Base-by-base conservation (phyloP, 1,284 basidiomycete species). In the Bondarzewia mesenterica region DNA sequence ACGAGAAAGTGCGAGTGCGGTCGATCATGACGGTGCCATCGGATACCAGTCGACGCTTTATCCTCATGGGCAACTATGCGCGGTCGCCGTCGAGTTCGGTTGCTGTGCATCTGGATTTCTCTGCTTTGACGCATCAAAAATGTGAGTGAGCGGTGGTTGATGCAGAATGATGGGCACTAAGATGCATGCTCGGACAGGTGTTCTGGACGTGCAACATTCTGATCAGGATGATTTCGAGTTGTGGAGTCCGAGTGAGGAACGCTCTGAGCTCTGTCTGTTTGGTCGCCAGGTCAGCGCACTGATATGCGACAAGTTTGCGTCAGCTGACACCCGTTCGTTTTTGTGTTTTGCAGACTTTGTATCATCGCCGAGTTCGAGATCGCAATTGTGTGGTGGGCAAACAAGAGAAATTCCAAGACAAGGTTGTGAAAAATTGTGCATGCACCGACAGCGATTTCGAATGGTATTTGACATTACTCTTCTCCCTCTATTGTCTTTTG, bases 11-110 rank as follows among this genome's bases (percentile, higher is more conserved):
- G 49, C 75, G 89, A 40, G 80, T 98, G 26, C 71, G 68, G 54
- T 72, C 77, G 20, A 91, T 99, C 58, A 79, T 94, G 42, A 96
- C 93, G 0, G 90, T 96, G 5, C 91, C 92, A 1, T 75, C 79
- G 54, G 94, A 99, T 67, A 96, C 87, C 5, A 93, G 89, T 58
- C 78, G 95, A 43, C 80, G 85, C 60, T 98, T 99, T 65, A 84
- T 97, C 57, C 71, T 99, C 10, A 71, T 98, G 45, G 95, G 91
- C 1, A 71, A 73, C 45, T 68, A 75, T 25, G 73, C 81, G 0
- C 69, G 73, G 7, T 68, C 74, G 20, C 59, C 69, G n/a, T n/a
- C n/a, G n/a, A 65, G 68, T 12, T 75, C 81, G 0, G 77, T 89
- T 4, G 82, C 86, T 1, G 77, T 99, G 3, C 90, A 98, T 58